phyloP scores from a whole-genome alignment of 257 asterid genomes.

The Solanum dulcamara region DNA sequence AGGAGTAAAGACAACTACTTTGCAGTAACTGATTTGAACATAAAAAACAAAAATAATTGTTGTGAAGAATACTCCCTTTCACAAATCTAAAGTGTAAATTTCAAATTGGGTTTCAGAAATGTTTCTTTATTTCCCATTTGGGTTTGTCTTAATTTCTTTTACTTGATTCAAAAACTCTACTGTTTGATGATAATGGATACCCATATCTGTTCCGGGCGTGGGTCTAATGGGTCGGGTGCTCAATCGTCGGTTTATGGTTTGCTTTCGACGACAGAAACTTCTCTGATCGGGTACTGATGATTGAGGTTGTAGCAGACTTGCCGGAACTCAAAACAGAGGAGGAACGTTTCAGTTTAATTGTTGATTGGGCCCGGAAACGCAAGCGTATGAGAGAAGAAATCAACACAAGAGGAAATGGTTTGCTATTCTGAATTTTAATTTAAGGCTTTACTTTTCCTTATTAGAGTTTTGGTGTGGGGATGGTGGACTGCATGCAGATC shows the following conservation, averaged over 20 bases:
- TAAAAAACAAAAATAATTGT: neutral
- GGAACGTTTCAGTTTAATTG: constrained; percentile 13
- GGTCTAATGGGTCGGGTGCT: neutral
- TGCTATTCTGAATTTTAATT: neutral
- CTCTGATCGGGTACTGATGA: constrained; percentile 57
- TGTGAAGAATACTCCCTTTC: no score
- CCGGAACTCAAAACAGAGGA: constrained; percentile 31
- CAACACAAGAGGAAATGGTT: constrained; percentile 28
- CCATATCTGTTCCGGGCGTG: neutral
- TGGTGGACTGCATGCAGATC: no score
- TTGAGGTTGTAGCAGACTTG: constrained; percentile 49
- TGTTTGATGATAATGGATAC: neutral
- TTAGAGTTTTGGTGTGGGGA: no score
- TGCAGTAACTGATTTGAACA: neutral
- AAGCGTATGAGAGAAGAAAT: constrained; percentile 71
- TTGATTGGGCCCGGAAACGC: constrained; percentile 56
- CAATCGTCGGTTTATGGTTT: constrained; percentile 29
- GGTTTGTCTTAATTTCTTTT: neutral
- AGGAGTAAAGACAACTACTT: no score
- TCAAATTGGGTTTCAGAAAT: neutral
- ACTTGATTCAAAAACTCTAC: neutral
- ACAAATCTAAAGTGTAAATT: neutral
- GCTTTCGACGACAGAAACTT: constrained; percentile 65
- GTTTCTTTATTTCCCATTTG: neutral
- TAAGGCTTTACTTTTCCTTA: no score